These are phyloP conservation scores for Daldinia decipiens DNA, from an alignment of 495 filamentous ascomycete species.

Conservation along the genomic window DNA sequence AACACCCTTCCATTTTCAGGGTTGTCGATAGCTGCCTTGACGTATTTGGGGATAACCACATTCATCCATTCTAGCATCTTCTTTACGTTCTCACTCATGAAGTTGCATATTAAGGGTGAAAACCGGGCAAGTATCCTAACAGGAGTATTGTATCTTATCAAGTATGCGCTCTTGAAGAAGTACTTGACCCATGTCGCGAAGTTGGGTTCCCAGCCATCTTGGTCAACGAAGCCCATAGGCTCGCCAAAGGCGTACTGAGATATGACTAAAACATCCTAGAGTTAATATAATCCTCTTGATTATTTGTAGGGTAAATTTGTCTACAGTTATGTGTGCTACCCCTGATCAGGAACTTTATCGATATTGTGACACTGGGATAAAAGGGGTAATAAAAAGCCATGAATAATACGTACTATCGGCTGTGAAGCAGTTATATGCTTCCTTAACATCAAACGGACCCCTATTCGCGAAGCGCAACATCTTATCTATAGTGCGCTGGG, in stretches of 20 bases:
- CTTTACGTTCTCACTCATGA: constrained; percentile 41
- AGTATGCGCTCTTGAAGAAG: constrained; percentile 50
- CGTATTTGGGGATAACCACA: constrained; percentile 38
- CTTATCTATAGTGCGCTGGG: constrained; percentile 52
- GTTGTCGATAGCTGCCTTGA: constrained; percentile 28
- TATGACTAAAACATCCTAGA: constrained; percentile 51
- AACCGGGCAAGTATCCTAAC: constrained; percentile 28
- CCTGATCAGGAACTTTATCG: not conserved
- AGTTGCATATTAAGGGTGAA: constrained; percentile 35
- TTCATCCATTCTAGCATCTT: constrained; percentile 31
- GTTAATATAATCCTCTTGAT: not conserved
- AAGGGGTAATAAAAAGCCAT: not conserved
- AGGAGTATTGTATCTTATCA: constrained; percentile 36
- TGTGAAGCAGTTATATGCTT: constrained; percentile 55
- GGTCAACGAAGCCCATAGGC: constrained; percentile 43
- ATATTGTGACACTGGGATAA: not conserved
- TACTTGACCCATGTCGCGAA: constrained; percentile 40
- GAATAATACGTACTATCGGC: constrained; percentile 37
- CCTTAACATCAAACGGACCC: constrained; percentile 46
- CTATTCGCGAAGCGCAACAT: constrained; percentile 48
- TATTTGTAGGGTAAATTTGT: too few species aligned
- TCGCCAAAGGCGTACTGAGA: constrained; percentile 53
- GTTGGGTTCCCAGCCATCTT: constrained; percentile 45
- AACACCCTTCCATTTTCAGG: constrained; percentile 35
- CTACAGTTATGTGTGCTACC: not conserved